Evolutionary conservation across 306 rosid species (phyloP), one percentile per base, ranked within the genome.

Genomic region (Vicia villosa): DNA sequence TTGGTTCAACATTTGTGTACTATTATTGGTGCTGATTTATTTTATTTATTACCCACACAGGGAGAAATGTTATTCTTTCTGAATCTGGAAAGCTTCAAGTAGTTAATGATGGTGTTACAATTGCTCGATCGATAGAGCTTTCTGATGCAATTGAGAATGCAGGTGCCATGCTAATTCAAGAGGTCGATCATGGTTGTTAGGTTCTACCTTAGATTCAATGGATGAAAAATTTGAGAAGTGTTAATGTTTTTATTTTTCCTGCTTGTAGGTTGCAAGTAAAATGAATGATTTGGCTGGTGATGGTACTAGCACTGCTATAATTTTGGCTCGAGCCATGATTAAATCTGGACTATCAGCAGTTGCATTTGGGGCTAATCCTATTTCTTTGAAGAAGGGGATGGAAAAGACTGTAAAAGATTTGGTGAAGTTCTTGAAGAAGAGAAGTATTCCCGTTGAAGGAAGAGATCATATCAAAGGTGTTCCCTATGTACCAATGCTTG

Each of bases 231-330:
- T 64, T 46, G 42, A 67, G 72, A 62, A 82, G 16, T 73, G 30
- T 70, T 72, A 50, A 30, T 45, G 42, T 69, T 71, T 66, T 32
- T 43, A 47, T 68, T 19, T 75, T 69, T 74, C 43, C 30, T 63
- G 57, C 78, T 78, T 74, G 81, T 82, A 94, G 98, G 98, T 94
- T 87, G 98, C 95, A 15, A 81, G 80, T 64, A 94, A 84, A 85
- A 91, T 90, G 96, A 94, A 94, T 77, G 88, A 81, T 79, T 81
- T 87, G 84, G 97, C 96, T 36, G 98, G 98, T 63, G 98, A 91
- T 84, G 98, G 98, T 45, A 94, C 98, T 47, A 87, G 95, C 77
- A 90, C 97, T 72, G 97, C 97, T 24, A 77, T 94, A 74, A 83
- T 94, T 82, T 81, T 94, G 91, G 91, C 97, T 22, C 84, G 91